A percentile compares a stretch with the other conserved stretches of the same genome.
Conservation (phyloP, 169 alveolate species). For the Eimeria sp. region DNA sequence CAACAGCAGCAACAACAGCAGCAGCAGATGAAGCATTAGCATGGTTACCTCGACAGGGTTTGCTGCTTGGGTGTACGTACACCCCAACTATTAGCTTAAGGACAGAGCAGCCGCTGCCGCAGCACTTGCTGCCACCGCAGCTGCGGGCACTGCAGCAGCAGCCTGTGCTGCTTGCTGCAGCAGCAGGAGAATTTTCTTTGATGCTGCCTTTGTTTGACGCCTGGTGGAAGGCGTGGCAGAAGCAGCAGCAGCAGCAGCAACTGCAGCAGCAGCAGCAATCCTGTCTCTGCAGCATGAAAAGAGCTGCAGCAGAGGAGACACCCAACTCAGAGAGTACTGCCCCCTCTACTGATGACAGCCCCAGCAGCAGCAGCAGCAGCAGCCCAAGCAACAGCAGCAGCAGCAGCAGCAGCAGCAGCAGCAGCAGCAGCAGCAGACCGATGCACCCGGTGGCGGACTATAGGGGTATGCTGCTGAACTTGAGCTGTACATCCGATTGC, state of each 20-base stretch:
- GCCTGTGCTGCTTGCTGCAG: slow-evolving; percentile 62
- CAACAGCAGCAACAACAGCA: slow-evolving; percentile 25
- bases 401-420: slow-evolving; percentile 25
- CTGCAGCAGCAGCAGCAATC: slow-evolving; percentile 49
- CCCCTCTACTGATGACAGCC: not conserved
- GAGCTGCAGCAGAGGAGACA: slow-evolving; percentile 19
- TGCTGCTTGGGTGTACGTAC: slow-evolving; percentile 49
- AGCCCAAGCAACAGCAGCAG: slow-evolving; percentile 1
- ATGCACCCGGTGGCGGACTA: slow-evolving; percentile 37
- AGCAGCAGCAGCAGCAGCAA: slow-evolving; percentile 59
- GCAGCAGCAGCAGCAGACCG: not conserved
- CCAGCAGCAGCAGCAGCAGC: slow-evolving; percentile 23
- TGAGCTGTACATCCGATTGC: not conserved
- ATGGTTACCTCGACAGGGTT: not conserved
- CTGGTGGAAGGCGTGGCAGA: slow-evolving; percentile 32
- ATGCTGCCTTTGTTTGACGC: slow-evolving; percentile 27
- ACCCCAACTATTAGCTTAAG: slow-evolving; percentile 18
- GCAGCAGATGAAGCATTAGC: not conserved
- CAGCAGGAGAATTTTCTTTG: slow-evolving; percentile 35
- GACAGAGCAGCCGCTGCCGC: not conserved
- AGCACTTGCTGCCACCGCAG: slow-evolving; percentile 18
- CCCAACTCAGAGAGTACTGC: not conserved
- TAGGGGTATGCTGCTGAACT: slow-evolving; percentile 9
- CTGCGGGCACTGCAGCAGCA: slow-evolving; percentile 61
- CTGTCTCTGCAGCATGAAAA: slow-evolving; percentile 24